Evolutionary conservation across 148 eudicot genomes (phyloP).

Genomic region (Spergularia bocconei): DNA sequence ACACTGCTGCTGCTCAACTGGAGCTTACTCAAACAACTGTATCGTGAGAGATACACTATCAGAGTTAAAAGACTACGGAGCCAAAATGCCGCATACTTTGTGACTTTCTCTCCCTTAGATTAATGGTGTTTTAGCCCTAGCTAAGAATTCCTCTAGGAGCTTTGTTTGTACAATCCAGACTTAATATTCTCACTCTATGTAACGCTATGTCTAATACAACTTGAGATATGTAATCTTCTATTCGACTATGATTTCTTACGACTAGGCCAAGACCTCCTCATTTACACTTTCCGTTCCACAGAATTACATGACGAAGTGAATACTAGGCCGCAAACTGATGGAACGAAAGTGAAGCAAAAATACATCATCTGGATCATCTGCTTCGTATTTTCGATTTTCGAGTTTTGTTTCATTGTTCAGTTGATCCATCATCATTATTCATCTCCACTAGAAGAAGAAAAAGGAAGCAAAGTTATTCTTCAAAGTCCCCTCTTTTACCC

Average conservation of each 20-base stretch:
- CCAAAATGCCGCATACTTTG: not conserved
- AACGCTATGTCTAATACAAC: not conserved
- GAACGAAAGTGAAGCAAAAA: too few relatives aligned
- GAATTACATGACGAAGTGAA: too few relatives aligned
- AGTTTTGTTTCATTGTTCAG: too few relatives aligned
- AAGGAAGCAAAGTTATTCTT: slow-evolving; percentile 14
- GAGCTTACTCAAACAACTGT: slow-evolving; percentile 54
- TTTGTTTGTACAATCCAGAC: not conserved
- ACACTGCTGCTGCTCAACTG: slow-evolving; percentile 51
- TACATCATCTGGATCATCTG: too few relatives aligned
- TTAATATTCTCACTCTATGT: not conserved
- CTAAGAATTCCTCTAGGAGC: not conserved
- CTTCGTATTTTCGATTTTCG: too few relatives aligned
- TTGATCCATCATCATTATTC: slow-evolving; percentile 5
- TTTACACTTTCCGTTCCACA: too few relatives aligned
- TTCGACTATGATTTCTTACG: too few relatives aligned
- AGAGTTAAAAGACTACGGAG: not conserved
- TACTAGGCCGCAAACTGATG: too few relatives aligned
- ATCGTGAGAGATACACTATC: slow-evolving; percentile 28
- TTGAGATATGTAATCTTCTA: not conserved
- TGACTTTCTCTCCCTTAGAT: not conserved
- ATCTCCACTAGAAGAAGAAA: slow-evolving; percentile 16
- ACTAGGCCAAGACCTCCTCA: too few relatives aligned
- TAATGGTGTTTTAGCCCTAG: not conserved
- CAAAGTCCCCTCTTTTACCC: slow-evolving; percentile 12